Evolutionary conservation across 495 filamentous ascomycete genomes (phyloP).

Genomic region (Penicillium pulvis): DNA sequence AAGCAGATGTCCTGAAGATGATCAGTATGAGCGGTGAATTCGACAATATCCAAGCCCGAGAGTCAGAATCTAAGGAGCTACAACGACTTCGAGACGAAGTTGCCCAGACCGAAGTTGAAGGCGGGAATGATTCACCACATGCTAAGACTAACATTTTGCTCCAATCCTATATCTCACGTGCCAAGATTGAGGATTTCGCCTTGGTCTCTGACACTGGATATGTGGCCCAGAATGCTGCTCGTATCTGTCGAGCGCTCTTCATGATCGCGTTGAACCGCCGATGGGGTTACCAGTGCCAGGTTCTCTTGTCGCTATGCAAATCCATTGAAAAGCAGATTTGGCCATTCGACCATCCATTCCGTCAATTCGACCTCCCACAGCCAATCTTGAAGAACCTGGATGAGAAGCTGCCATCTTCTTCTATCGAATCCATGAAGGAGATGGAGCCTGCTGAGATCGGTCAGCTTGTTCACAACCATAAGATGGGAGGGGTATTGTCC

Average conservation of each 20-base stretch:
- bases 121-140: conserved; percentile 75
- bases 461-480: conserved; percentile 83
- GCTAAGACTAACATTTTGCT: conserved; percentile 94
- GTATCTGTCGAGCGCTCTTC: conserved; percentile 93
- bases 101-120: conserved; percentile 71
- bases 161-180: conserved; percentile 92
- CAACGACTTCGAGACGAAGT: conserved; percentile 62
- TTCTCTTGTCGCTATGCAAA: conserved; percentile 86
- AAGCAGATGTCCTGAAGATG: conserved; percentile 91
- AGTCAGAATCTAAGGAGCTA: conserved; percentile 83
- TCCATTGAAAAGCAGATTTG: conserved; percentile 95
- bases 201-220: conserved; percentile 89
- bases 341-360: conserved; percentile 91
- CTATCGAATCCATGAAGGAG: conserved; percentile 80
- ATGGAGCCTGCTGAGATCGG: conserved; percentile 94
- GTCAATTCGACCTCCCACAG: conserved; percentile 89
- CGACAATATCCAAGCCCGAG: conserved; percentile 90
- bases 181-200: conserved; percentile 87
- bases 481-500: conserved; percentile 77
- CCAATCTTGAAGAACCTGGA: conserved; percentile 83
- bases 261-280: conserved; percentile 94
- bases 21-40: conserved; percentile 97
- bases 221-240: conserved; percentile 90
- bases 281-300: conserved; percentile 93
- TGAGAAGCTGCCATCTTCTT: conserved; percentile 65